These are phyloP conservation scores for Pythium phragmiticola DNA, from an alignment of 352 stramenopile genomes.

Conservation along the genomic window DNA sequence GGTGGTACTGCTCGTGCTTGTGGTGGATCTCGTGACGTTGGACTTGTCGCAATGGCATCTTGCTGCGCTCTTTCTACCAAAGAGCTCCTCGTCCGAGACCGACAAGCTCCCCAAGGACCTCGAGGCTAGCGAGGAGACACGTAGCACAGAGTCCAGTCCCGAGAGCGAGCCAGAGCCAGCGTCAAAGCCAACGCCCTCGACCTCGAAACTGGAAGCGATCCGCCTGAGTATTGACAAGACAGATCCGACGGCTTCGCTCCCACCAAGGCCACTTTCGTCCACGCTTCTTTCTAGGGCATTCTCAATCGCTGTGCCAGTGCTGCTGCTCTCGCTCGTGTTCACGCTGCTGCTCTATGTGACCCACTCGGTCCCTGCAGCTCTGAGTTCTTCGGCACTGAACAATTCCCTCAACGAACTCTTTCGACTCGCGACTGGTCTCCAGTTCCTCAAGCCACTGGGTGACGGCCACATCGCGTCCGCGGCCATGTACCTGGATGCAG, in stretches of 20 bases:
- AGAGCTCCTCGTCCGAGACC: background rate
- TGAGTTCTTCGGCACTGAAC: constrained; percentile 15
- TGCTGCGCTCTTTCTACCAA: background rate
- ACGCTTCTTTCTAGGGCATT: too few species aligned
- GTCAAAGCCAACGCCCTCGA: too few species aligned
- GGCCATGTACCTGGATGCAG: constrained; percentile 29
- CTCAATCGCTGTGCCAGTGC: background rate
- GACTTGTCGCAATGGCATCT: background rate
- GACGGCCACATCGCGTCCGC: constrained; percentile 8
- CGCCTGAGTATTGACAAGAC: background rate
- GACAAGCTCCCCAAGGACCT: background rate
- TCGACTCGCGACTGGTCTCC: constrained; percentile 1
- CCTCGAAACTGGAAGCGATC: too few species aligned
- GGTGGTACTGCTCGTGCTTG: background rate
- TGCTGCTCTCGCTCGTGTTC: background rate
- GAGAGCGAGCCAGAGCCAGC: background rate
- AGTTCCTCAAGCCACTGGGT: constrained; percentile 12
- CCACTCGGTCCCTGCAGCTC: background rate
- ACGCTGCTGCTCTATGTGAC: constrained; percentile 12
- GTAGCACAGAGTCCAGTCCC: background rate
- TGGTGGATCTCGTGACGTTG: background rate
- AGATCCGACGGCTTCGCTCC: too few species aligned
- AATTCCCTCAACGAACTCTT: constrained; percentile 27
- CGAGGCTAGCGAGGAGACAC: background rate
- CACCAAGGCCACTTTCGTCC: too few species aligned